These are phyloP conservation scores for Eucalyptus shirleyi DNA, from an alignment of 345 rosid species.

Conservation along the genomic window DNA sequence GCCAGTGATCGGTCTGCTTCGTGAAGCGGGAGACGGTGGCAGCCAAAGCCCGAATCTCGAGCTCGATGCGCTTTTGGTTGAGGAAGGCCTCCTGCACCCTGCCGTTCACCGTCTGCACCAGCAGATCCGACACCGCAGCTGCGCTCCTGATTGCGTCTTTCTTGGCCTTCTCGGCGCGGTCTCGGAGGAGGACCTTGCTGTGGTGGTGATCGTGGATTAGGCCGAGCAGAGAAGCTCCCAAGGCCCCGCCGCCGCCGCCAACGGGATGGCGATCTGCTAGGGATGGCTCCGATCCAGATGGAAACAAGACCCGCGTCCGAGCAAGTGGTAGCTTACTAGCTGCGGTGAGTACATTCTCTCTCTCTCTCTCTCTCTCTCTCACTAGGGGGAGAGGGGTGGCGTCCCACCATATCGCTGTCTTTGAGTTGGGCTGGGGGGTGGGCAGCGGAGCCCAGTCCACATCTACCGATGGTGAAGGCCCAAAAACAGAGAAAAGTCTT, in stretches of 20 bases:
- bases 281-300: slow-evolving; percentile 8
- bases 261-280: slow-evolving; percentile 3
- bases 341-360: slow-evolving; percentile 22
- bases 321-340: background rate
- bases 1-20: slow-evolving; percentile 85
- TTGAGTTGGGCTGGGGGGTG: background rate
- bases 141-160: slow-evolving; percentile 58
- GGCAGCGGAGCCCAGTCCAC: background rate
- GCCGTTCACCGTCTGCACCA: slow-evolving; percentile 66
- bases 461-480: background rate
- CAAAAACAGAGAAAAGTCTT: background rate
- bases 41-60: slow-evolving; percentile 12
- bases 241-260: background rate
- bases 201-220: slow-evolving; percentile 49
- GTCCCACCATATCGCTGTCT: background rate
- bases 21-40: slow-evolving; percentile 46
- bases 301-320: slow-evolving; percentile 12
- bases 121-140: slow-evolving; percentile 52
- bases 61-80: slow-evolving; percentile 79
- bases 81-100: slow-evolving; percentile 70
- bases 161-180: slow-evolving; percentile 63
- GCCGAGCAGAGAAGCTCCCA: slow-evolving; percentile 54
- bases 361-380: background rate
- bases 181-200: slow-evolving; percentile 49
- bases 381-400: background rate